Conservation (phyloP, 345 rosid genomes). For the Ceriops decandra region DNA sequence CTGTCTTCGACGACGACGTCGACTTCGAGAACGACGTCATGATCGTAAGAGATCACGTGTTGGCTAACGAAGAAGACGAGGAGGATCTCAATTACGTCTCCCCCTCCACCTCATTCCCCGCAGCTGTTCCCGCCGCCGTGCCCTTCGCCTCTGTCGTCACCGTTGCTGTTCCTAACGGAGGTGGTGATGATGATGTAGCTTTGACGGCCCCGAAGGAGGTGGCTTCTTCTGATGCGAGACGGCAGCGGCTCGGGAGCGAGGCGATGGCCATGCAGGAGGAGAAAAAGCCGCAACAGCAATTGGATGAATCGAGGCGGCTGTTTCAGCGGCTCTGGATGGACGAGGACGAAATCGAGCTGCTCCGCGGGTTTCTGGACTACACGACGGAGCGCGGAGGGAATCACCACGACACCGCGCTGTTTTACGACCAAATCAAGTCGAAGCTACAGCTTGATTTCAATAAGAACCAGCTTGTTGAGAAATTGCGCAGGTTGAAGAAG, state of each 20-base stretch:
- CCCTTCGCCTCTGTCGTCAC: conserved; percentile 37
- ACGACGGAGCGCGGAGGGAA: conserved; percentile 46
- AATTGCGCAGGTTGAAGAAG: conserved; percentile 86
- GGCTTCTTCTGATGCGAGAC: conserved; percentile 34
- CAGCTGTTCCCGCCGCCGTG: conserved; percentile 38
- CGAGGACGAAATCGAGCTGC: conserved; percentile 97
- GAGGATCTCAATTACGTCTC: conserved; percentile 47
- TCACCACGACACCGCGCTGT: conserved; percentile 83
- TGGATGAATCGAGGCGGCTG: conserved; percentile 70
- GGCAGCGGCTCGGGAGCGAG: conserved; percentile 36
- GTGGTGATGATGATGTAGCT: conserved; percentile 11
- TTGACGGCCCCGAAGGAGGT: conserved; percentile 27
- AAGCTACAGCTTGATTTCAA: conserved; percentile 94
- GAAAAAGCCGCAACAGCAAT: conserved; percentile 25
- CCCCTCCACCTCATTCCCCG: conserved; percentile 29
- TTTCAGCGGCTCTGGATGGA: conserved; percentile 98
- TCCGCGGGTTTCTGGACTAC: conserved; percentile 87
- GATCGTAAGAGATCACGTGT: conserved; percentile 20
- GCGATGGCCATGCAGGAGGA: conserved; percentile 14
- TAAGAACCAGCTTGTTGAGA: conserved; percentile 96
- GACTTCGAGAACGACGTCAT: conserved; percentile 48
- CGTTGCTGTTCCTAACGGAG: conserved; percentile 31
- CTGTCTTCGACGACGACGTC: conserved; percentile 48
- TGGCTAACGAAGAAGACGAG: conserved; percentile 52
- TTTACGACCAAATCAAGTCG: conserved; percentile 89